Evolutionary conservation across 2,329 filamentous ascomycete genomes (phyloP).

Genomic region (Sclerotinia glacialis): DNA sequence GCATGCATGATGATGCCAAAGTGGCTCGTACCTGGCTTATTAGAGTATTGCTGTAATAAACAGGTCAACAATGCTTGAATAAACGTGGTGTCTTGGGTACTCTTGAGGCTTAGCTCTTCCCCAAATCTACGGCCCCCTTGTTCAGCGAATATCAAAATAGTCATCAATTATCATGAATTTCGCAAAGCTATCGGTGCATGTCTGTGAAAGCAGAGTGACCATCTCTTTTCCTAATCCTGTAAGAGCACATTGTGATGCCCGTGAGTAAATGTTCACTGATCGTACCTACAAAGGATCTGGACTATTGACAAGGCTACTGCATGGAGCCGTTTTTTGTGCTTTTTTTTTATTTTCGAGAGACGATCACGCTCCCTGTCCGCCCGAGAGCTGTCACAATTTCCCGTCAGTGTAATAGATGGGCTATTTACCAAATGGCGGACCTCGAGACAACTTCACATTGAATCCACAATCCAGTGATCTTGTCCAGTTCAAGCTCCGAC

Average conservation of each 20-base stretch:
- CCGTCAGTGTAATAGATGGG: not conserved
- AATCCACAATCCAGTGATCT: constrained; percentile 12
- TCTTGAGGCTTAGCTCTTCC: constrained; percentile 24
- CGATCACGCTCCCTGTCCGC: not conserved
- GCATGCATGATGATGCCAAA: constrained; percentile 33
- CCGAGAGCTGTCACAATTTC: constrained; percentile 6
- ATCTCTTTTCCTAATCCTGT: not conserved
- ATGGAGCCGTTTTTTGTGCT: constrained; percentile 11
- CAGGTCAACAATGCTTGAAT: constrained; percentile 23
- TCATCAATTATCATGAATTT: not conserved
- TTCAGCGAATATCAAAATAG: constrained; percentile 4
- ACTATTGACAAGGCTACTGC: constrained; percentile 17
- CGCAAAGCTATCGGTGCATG: not conserved
- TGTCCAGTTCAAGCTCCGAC: not conserved
- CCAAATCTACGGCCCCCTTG: constrained; percentile 13
- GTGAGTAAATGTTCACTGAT: constrained; percentile 6
- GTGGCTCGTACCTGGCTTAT: constrained; percentile 26
- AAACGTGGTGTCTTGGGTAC: constrained; percentile 30
- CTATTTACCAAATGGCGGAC: not conserved
- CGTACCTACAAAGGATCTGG: not conserved
- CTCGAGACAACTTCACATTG: constrained; percentile 1
- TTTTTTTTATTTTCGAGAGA: constrained; percentile 8
- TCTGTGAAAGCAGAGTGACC: constrained; percentile 1
- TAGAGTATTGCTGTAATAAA: constrained; percentile 20
- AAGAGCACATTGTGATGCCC: not conserved